Percentiles rank a stretch among this genome's conserved stretches.
Evolutionary conservation across 495 filamentous ascomycete species (phyloP).

Genomic region (Parachaetomium inaequale): DNA sequence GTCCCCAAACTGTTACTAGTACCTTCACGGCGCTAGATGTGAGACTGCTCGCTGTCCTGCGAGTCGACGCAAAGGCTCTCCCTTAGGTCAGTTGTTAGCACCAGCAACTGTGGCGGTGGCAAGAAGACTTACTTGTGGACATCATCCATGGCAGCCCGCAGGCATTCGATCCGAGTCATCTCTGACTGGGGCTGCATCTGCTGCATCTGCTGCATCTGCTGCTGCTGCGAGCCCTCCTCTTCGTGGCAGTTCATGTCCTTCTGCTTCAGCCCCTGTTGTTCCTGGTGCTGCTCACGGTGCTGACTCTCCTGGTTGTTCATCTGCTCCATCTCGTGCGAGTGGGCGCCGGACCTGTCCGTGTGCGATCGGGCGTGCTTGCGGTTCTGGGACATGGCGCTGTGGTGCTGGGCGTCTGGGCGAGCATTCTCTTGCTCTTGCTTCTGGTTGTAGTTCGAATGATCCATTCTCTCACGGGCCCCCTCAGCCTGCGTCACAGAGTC

Average conservation of each 20-base stretch:
- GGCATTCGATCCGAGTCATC: not conserved
- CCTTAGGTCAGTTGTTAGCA: not conserved
- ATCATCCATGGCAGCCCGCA: not conserved
- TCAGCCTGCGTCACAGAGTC: not conserved
- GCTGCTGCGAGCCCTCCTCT: not conserved
- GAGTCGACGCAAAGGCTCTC: not conserved
- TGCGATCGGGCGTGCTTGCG: not conserved
- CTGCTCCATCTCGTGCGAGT: not conserved
- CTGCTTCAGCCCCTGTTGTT: not conserved
- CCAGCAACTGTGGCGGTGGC: too few relatives aligned
- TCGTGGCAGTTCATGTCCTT: not conserved
- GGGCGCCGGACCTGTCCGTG: not conserved
- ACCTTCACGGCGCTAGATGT: not conserved
- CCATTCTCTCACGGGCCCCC: not conserved
- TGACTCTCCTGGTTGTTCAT: not conserved
- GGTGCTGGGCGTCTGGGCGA: not conserved
- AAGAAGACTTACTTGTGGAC: not conserved
- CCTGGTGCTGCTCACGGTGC: not conserved
- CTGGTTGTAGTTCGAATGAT: not conserved
- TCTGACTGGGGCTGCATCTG: not conserved
- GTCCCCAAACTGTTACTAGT: too few relatives aligned
- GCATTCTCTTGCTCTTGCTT: not conserved
- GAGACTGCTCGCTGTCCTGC: not conserved
- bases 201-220: slow-evolving; percentile 1
- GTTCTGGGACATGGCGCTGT: not conserved